These are phyloP conservation scores for Monosporascus sp. DNA, from an alignment of 2,329 filamentous ascomycete species.

Conservation along the genomic window DNA sequence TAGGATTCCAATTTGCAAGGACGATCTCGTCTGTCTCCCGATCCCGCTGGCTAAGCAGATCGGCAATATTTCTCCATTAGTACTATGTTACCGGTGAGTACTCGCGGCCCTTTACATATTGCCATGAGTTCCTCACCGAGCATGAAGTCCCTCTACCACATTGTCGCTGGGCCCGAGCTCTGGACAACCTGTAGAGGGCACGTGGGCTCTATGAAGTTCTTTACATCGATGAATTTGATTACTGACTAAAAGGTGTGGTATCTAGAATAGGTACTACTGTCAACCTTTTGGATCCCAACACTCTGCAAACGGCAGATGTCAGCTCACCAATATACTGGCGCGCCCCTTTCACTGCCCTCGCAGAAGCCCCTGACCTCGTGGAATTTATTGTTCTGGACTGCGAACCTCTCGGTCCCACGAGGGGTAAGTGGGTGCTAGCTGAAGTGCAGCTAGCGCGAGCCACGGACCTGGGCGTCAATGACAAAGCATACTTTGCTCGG, in stretches of 20 bases:
- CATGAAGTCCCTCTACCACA: too few relatives aligned
- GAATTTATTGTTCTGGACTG: constrained; percentile 97
- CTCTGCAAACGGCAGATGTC: constrained; percentile 85
- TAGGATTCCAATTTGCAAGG: constrained; percentile 88
- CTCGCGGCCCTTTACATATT: not conserved
- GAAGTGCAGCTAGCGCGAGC: constrained; percentile 86
- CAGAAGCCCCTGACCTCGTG: constrained; percentile 77
- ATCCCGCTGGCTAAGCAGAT: constrained; percentile 81
- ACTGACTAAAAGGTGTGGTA: not conserved
- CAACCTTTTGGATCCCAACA: constrained; percentile 84
- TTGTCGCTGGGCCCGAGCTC: not conserved
- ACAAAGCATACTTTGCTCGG: constrained; percentile 81
- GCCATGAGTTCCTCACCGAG: not conserved
- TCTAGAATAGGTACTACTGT: constrained; percentile 79
- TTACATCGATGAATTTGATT: not conserved
- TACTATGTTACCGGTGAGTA: constrained; percentile 62
- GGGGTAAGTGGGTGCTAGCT: constrained; percentile 77
- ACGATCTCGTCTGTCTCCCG: constrained; percentile 90
- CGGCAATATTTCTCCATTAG: constrained; percentile 84
- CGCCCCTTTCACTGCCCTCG: constrained; percentile 75
- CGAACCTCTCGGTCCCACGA: constrained; percentile 68
- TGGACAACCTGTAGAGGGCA: not conserved
- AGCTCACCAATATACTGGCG: constrained; percentile 85
- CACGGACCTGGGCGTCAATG: constrained; percentile 79
- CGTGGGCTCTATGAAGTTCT: not conserved